Percentiles rank a stretch among this genome's conserved stretches.
These are phyloP conservation scores for Diplodia corticola DNA, from an alignment of 2,329 filamentous ascomycete genomes.

Conservation along the genomic window DNA sequence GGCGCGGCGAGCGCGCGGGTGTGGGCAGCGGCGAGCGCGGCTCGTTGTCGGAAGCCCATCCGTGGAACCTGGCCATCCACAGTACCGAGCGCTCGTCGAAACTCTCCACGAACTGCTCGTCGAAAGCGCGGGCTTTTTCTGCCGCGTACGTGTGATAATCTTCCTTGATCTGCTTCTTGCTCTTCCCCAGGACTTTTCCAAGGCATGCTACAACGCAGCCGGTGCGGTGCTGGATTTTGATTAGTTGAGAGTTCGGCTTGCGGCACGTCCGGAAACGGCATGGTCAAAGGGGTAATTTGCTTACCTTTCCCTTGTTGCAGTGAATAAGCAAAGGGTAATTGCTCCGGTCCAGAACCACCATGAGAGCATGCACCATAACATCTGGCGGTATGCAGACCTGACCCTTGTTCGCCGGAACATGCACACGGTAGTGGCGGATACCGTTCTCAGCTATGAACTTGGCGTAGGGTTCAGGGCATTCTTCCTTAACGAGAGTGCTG, in stretches of 20 bases:
- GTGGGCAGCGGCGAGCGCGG: constrained; percentile 17
- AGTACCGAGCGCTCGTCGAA: constrained; percentile 47
- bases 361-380: constrained; percentile 69
- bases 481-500: constrained; percentile 54
- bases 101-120: constrained; percentile 47
- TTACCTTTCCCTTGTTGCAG: constrained; percentile 85
- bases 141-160: constrained; percentile 70
- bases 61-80: constrained; percentile 39
- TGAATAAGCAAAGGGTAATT: constrained; percentile 85
- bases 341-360: constrained; percentile 66
- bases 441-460: constrained; percentile 65
- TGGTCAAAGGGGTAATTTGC: background rate
- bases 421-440: constrained; percentile 73
- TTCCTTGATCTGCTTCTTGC: constrained; percentile 60
- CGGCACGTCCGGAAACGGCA: background rate
- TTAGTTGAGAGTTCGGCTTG: constrained; percentile 1
- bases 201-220: constrained; percentile 84
- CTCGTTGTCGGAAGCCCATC: constrained; percentile 10
- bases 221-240: constrained; percentile 67
- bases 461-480: constrained; percentile 49
- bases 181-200: constrained; percentile 71
- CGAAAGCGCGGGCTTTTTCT: constrained; percentile 51
- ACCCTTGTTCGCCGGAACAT: constrained; percentile 88
- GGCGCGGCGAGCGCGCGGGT: constrained; percentile 3
- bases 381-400: constrained; percentile 41